These are phyloP conservation scores for Candida railenensis DNA, from an alignment of 805 yeast genomes.

Conservation along the genomic window DNA sequence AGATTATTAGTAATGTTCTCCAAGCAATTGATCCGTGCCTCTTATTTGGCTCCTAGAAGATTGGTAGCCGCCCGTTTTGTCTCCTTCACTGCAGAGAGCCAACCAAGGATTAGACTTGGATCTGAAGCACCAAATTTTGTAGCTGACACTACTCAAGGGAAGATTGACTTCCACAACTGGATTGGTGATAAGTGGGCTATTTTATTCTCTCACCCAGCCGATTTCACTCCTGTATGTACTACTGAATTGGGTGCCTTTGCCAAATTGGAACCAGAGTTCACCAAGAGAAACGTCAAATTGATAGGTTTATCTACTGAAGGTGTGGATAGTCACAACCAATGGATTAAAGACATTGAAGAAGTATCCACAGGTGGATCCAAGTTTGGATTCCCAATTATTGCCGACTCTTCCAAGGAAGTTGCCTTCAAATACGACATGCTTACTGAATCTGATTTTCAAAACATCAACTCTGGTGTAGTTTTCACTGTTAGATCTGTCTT, in stretches of 20 bases:
- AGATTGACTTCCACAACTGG: slow-evolving; percentile 82
- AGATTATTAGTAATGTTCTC: slow-evolving; percentile 14
- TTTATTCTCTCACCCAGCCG: slow-evolving; percentile 92
- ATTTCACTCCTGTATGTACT: slow-evolving; percentile 95
- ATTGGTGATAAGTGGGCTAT: slow-evolving; percentile 86
- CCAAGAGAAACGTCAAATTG: slow-evolving; percentile 79
- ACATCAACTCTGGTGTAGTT: slow-evolving; percentile 45
- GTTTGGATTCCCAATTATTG: slow-evolving; percentile 86
- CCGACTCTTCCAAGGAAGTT: slow-evolving; percentile 82
- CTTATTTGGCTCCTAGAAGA: slow-evolving; percentile 2
- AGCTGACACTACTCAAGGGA: slow-evolving; percentile 80
- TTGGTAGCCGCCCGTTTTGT: slow-evolving; percentile 14
- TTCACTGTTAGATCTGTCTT: slow-evolving; percentile 79
- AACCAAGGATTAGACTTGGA: slow-evolving; percentile 54
- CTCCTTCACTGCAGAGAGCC: slow-evolving; percentile 35
- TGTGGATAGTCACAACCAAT: slow-evolving; percentile 72
- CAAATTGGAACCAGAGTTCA: slow-evolving; percentile 82
- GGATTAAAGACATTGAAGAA: slow-evolving; percentile 93
- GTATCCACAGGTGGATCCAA: slow-evolving; percentile 64
- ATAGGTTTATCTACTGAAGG: slow-evolving; percentile 89
- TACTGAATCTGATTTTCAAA: slow-evolving; percentile 79
- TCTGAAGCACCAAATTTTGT: slow-evolving; percentile 85
- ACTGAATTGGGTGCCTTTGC: slow-evolving; percentile 96
- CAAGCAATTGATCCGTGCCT: slow-evolving; percentile 20
- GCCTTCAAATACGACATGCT: slow-evolving; percentile 86